A percentile compares a stretch with the other conserved stretches of the same genome.
phyloP scores from a whole-genome alignment of 257 asterid species.

The Solanum tacnaense region DNA sequence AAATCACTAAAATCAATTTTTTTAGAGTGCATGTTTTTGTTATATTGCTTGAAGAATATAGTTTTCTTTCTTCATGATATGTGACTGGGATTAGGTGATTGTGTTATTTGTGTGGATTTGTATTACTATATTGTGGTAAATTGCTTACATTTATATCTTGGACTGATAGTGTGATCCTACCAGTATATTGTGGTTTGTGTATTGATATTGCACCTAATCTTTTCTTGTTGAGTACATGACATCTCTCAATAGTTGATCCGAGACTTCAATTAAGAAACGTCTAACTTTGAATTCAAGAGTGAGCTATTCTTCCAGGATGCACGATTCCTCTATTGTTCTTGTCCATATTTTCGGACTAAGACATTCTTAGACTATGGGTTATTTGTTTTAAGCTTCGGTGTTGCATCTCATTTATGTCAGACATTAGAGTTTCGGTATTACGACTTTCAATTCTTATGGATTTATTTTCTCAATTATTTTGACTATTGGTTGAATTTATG shows the following conservation, averaged over 20 bases:
- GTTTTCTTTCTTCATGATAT: not conserved
- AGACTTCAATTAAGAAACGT: not conserved
- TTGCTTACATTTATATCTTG: no score
- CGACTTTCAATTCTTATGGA: no score
- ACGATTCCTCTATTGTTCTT: no score
- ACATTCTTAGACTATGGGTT: not conserved
- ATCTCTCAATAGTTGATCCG: not conserved
- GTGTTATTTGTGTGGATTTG: not conserved
- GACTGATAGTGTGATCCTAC: no score
- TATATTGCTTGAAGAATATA: not conserved
- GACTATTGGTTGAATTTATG: no score
- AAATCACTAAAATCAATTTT: not conserved
- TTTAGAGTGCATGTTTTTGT: not conserved
- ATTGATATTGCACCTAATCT: not conserved
- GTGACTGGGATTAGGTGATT: not conserved
- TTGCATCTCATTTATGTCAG: not conserved
- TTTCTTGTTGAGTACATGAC: not conserved
- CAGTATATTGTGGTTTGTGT: not conserved
- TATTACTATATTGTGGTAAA: not conserved
- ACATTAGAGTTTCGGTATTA: not conserved
- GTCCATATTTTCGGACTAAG: not conserved
- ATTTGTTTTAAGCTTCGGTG: not conserved
- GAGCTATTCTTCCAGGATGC: not conserved
- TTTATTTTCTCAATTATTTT: no score
- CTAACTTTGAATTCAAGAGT: not conserved